phyloP scores from a whole-genome alignment of 805 yeast species.

The Candida oleophila region DNA sequence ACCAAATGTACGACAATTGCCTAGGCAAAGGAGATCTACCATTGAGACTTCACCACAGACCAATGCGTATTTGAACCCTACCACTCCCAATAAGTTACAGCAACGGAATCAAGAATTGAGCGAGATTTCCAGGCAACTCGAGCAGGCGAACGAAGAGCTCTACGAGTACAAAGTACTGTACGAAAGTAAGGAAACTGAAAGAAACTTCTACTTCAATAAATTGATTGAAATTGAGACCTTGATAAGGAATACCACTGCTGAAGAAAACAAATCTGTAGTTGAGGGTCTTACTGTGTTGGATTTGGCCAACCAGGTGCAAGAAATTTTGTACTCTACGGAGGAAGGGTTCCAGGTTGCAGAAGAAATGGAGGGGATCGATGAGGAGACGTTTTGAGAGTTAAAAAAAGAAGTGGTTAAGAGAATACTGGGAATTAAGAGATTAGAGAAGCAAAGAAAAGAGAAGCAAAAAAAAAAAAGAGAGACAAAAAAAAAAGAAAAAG shows the following conservation, averaged over 20 bases:
- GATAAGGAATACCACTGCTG: conserved; percentile 51
- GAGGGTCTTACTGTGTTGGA: conserved; percentile 24
- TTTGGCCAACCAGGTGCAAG: conserved; percentile 58
- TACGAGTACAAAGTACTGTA: conserved; percentile 58
- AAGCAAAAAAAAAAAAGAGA: no score
- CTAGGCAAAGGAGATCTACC: conserved; percentile 1
- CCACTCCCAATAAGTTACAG: conserved; percentile 3
- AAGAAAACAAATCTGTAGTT: conserved; percentile 14
- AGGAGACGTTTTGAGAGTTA: conserved; percentile 18
- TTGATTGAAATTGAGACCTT: conserved; percentile 84
- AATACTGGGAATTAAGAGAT: neutral
- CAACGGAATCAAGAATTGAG: conserved; percentile 44
- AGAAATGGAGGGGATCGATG: conserved; percentile 15
- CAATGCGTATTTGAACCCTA: neutral
- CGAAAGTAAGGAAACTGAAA: conserved; percentile 72
- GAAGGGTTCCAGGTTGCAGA: conserved; percentile 77
- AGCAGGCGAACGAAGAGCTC: conserved; percentile 47
- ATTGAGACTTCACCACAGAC: conserved; percentile 1
- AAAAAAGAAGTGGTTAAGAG: neutral
- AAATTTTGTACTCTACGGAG: conserved; percentile 74
- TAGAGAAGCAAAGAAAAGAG: neutral
- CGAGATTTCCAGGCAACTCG: conserved; percentile 42
- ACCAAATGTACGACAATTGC: conserved; percentile 1
- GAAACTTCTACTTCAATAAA: conserved; percentile 88
- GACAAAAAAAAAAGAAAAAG: no score